Percentiles rank a stretch among this genome's conserved stretches.
These are phyloP conservation scores for Coelastrella sp. DNA, from an alignment of 139 green algal species.

Conservation along the genomic window DNA sequence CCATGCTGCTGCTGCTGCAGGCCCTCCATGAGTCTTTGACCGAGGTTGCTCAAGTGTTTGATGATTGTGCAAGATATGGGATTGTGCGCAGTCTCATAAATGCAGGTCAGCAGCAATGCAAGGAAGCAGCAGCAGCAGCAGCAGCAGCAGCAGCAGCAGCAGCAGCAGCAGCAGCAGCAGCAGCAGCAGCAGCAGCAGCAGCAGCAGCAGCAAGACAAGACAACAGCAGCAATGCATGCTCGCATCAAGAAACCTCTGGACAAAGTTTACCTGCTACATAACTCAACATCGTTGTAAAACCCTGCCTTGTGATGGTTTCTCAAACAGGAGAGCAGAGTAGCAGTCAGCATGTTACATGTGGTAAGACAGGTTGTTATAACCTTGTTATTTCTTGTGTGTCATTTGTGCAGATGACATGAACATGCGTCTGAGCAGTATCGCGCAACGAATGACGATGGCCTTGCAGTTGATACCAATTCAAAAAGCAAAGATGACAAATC, in stretches of 20 bases:
- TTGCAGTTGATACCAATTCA: constrained; percentile 43
- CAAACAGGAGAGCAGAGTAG: not conserved
- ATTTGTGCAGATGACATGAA: constrained; percentile 36
- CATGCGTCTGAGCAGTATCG: constrained; percentile 24
- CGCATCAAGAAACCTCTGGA: too few species aligned
- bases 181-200: not conserved
- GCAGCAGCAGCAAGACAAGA: not conserved
- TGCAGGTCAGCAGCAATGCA: constrained; percentile 2
- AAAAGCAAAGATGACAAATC: constrained; percentile 6
- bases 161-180: not conserved
- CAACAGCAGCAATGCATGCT: too few species aligned
- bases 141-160: not conserved
- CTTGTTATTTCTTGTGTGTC: not conserved
- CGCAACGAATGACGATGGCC: constrained; percentile 28
- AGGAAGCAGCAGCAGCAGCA: not conserved
- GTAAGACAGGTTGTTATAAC: too few species aligned
- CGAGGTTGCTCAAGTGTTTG: constrained; percentile 29
- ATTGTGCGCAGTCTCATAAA: constrained; percentile 39
- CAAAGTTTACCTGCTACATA: too few species aligned
- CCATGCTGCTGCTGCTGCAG: too few species aligned
- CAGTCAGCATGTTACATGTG: too few species aligned
- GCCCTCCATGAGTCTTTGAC: constrained; percentile 32
- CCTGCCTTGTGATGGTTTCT: not conserved
- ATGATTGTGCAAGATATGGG: constrained; percentile 30
- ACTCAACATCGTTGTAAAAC: too few species aligned